Percentiles rank a stretch among this genome's conserved stretches.
Conservation (phyloP, 495 filamentous ascomycete genomes). For the Aspergillus carlsbadensis region DNA sequence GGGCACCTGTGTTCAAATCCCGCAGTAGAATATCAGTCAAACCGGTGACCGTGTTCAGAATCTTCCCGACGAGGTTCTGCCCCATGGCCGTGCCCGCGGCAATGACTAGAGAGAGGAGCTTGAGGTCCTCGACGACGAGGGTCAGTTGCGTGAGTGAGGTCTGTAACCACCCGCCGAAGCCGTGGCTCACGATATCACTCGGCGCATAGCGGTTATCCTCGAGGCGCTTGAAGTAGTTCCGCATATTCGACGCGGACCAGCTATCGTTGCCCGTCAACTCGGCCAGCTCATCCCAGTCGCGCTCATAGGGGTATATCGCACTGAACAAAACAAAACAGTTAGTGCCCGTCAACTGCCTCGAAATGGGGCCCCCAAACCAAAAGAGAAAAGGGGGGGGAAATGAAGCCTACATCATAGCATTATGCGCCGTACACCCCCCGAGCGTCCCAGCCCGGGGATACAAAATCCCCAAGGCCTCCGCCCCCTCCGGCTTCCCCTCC, state of each 20-base stretch:
- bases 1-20: conserved; percentile 50
- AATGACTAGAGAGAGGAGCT: conserved; percentile 48
- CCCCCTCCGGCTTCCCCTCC: conserved; percentile 36
- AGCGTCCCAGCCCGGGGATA: conserved; percentile 50
- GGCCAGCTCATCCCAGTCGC: no score
- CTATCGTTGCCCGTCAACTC: no score
- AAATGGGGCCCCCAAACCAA: no score
- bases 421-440: conserved; percentile 48
- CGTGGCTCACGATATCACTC: conserved; percentile 47
- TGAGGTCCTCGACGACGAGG: conserved; percentile 49
- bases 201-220: conserved; percentile 55
- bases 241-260: conserved; percentile 32
- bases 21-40: conserved; percentile 44
- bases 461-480: conserved; percentile 38
- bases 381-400: no score
- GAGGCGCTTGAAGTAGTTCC: conserved; percentile 39
- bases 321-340: no score
- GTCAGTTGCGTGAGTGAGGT: conserved; percentile 49
- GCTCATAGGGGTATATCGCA: no score
- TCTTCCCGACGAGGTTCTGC: conserved; percentile 34
- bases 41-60: conserved; percentile 37
- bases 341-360: no score
- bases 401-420: conserved; percentile 36
- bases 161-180: conserved; percentile 55
- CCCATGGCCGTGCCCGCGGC: conserved; percentile 48